Evolutionary conservation across 352 stramenopile genomes (phyloP).

Genomic region (Phytophthora europaea): DNA sequence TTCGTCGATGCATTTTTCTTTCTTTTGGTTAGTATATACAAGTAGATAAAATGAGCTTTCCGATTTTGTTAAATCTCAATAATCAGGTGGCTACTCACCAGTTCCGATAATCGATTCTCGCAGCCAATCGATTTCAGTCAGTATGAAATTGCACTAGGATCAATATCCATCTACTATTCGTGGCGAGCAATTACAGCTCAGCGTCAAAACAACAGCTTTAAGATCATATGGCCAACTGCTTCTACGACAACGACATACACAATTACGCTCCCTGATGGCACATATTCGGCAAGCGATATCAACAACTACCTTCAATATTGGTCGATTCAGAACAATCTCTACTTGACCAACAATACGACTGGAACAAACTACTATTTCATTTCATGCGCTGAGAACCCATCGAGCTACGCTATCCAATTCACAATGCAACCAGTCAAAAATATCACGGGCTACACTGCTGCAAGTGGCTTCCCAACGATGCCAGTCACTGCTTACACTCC

Average conservation of each 20-base stretch:
- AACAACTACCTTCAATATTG: not conserved
- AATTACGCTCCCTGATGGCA: not conserved
- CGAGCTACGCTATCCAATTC: not conserved
- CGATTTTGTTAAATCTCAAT: not conserved
- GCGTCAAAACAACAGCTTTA: not conserved
- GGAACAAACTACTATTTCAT: not conserved
- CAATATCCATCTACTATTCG: not conserved
- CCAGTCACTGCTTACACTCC: not conserved
- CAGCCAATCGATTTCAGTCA: not conserved
- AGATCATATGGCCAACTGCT: not conserved
- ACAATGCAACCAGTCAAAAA: not conserved
- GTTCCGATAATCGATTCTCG: not conserved
- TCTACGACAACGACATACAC: not conserved
- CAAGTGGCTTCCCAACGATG: not conserved
- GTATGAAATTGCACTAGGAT: not conserved
- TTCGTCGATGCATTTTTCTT: slow-evolving; percentile 6
- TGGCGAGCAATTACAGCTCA: not conserved
- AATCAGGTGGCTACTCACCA: not conserved
- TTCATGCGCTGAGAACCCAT: not conserved
- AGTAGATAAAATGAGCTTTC: too few species aligned
- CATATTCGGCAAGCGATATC: not conserved
- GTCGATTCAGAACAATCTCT: not conserved
- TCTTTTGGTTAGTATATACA: too few species aligned
- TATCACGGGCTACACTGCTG: not conserved
- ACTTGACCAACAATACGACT: not conserved